These are phyloP conservation scores for Malus fusca DNA, from an alignment of 306 rosid species.

Conservation along the genomic window DNA sequence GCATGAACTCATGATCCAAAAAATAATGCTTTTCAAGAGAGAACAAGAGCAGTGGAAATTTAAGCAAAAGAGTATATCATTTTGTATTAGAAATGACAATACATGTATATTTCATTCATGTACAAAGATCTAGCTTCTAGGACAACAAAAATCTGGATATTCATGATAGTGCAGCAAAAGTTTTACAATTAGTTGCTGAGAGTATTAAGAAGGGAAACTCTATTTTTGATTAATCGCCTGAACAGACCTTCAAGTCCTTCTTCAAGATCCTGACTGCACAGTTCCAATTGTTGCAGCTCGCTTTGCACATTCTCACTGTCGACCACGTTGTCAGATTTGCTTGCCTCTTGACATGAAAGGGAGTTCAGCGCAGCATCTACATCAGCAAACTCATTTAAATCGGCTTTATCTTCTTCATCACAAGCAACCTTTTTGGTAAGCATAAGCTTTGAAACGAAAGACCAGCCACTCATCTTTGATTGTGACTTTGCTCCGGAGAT, in stretches of 20 bases:
- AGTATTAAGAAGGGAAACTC: slow-evolving; percentile 45
- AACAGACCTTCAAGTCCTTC: slow-evolving; percentile 31
- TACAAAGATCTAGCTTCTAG: slow-evolving; percentile 18
- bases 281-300: slow-evolving; percentile 30
- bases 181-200: slow-evolving; percentile 25
- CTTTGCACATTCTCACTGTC: slow-evolving; percentile 11
- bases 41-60: background rate
- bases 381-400: slow-evolving; percentile 30
- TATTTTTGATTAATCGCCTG: slow-evolving; percentile 33
- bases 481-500: slow-evolving; percentile 23
- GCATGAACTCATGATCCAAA: background rate
- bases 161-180: background rate
- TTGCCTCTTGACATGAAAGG: slow-evolving; percentile 12
- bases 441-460: slow-evolving; percentile 33
- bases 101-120: slow-evolving; percentile 8
- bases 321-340: slow-evolving; percentile 11
- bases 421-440: slow-evolving; percentile 23
- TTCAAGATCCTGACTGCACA: slow-evolving; percentile 35
- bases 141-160: slow-evolving; percentile 16
- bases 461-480: slow-evolving; percentile 27
- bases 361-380: slow-evolving; percentile 22
- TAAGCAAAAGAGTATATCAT: background rate
- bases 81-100: background rate
- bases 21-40: background rate
- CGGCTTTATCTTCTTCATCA: slow-evolving; percentile 11